Percentiles rank a stretch among this genome's conserved stretches.
Evolutionary conservation across 768 basidiomycete species (phyloP).

Genomic region (Tylopilus balloui): DNA sequence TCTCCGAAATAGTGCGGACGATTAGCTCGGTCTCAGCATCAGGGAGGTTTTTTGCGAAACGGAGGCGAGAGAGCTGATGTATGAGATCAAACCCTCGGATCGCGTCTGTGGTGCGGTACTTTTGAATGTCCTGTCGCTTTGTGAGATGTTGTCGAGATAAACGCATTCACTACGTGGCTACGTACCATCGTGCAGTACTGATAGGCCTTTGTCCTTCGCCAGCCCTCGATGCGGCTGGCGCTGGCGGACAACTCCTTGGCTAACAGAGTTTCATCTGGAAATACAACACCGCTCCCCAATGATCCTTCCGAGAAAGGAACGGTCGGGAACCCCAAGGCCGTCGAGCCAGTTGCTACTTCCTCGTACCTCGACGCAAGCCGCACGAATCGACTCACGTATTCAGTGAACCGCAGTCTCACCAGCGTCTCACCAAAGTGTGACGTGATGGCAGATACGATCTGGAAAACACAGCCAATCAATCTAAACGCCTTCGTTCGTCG

Average conservation of each 20-base stretch:
- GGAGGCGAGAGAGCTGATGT: constrained; percentile 82
- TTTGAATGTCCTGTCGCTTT: constrained; percentile 59
- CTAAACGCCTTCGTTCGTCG: not conserved
- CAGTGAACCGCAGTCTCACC: constrained; percentile 84
- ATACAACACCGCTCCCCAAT: constrained; percentile 80
- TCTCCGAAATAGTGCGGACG: constrained; percentile 66
- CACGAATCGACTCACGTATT: constrained; percentile 85
- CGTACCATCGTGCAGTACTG: constrained; percentile 64
- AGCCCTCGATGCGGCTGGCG: constrained; percentile 86
- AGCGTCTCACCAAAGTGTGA: constrained; percentile 88
- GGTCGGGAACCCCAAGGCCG: constrained; percentile 71
- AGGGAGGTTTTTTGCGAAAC: constrained; percentile 64
- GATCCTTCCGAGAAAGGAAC: constrained; percentile 40
- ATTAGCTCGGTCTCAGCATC: constrained; percentile 75
- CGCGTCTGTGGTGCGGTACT: constrained; percentile 46
- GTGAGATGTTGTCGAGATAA: constrained; percentile 6
- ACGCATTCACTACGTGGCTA: constrained; percentile 6
- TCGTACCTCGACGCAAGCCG: constrained; percentile 89
- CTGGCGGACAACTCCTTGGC: constrained; percentile 70
- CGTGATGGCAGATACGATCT: constrained; percentile 81
- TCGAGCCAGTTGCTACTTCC: constrained; percentile 68
- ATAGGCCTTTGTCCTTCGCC: constrained; percentile 83
- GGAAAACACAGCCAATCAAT: not conserved
- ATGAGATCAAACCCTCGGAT: constrained; percentile 79
- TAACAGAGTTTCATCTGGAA: constrained; percentile 64